Conservation (phyloP, 169 alveolate species). For the Plasmodium berghei region DNA sequence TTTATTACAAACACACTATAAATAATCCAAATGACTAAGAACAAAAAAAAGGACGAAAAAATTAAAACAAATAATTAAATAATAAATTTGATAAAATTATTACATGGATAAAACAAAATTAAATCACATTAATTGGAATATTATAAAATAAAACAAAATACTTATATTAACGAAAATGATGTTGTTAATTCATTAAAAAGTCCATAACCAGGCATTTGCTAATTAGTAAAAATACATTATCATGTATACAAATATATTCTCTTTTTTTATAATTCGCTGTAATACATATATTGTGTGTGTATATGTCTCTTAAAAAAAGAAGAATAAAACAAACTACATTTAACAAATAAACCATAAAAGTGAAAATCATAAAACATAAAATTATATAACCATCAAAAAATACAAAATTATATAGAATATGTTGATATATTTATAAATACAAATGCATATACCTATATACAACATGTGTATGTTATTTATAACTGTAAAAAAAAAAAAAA, state of each 20-base stretch:
- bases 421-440: background rate
- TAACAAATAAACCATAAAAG: background rate
- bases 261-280: background rate
- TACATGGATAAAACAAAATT: slow-evolving; percentile 13
- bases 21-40: background rate
- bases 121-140: background rate
- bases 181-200: slow-evolving; percentile 2
- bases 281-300: background rate
- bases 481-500: slow-evolving; percentile 23
- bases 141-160: slow-evolving; percentile 31
- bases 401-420: background rate
- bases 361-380: background rate
- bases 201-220: background rate
- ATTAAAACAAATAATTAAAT: slow-evolving; percentile 50
- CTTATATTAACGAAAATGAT: slow-evolving; percentile 6
- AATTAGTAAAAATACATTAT: background rate
- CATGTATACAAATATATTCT: background rate
- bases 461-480: background rate
- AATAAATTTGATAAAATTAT: slow-evolving; percentile 54
- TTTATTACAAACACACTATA: background rate
- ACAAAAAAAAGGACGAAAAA: slow-evolving; percentile 16
- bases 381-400: background rate
- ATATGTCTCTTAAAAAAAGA: background rate
- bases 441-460: background rate
- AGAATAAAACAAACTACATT: background rate